Conservation (phyloP, 2,329 filamentous ascomycete genomes). For the Paraphaeosphaeria minitans region DNA sequence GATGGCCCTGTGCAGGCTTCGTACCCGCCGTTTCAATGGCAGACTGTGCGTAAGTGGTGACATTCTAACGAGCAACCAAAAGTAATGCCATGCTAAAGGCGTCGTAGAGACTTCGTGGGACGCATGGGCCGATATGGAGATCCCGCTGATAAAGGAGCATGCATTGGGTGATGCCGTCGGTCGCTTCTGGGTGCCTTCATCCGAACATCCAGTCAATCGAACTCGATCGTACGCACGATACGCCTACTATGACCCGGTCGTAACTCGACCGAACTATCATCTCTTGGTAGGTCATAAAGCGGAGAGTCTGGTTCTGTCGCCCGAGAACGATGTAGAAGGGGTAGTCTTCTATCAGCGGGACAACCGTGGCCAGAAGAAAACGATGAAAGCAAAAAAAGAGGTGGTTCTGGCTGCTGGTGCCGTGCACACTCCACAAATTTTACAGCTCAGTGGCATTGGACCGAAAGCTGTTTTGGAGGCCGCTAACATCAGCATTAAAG, state of each 20-base stretch:
- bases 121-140: slow-evolving; percentile 23
- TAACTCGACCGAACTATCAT: slow-evolving; percentile 30
- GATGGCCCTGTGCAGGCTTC: slow-evolving; percentile 16
- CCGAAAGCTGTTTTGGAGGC: slow-evolving; percentile 28
- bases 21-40: slow-evolving; percentile 19
- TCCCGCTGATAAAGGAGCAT: slow-evolving; percentile 31
- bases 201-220: slow-evolving; percentile 29
- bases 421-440: slow-evolving; percentile 63
- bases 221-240: slow-evolving; percentile 42
- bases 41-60: slow-evolving; percentile 6
- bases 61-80: background rate
- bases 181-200: slow-evolving; percentile 37
- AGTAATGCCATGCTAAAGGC: background rate
- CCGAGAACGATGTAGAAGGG: slow-evolving; percentile 10
- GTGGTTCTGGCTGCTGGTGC: slow-evolving; percentile 64
- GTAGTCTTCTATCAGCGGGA: slow-evolving; percentile 16
- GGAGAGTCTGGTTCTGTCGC: slow-evolving; percentile 10
- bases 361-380: slow-evolving; percentile 9
- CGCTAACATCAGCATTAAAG: slow-evolving; percentile 30
- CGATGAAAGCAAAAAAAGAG: slow-evolving; percentile 44
- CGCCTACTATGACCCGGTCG: slow-evolving; percentile 34
- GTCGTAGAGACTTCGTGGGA: slow-evolving; percentile 13
- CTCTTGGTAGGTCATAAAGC: slow-evolving; percentile 26
- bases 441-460: slow-evolving; percentile 38
- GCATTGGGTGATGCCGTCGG: slow-evolving; percentile 34